These are phyloP conservation scores for Diplodia mutila DNA, from an alignment of 2,329 filamentous ascomycete species.

Conservation along the genomic window DNA sequence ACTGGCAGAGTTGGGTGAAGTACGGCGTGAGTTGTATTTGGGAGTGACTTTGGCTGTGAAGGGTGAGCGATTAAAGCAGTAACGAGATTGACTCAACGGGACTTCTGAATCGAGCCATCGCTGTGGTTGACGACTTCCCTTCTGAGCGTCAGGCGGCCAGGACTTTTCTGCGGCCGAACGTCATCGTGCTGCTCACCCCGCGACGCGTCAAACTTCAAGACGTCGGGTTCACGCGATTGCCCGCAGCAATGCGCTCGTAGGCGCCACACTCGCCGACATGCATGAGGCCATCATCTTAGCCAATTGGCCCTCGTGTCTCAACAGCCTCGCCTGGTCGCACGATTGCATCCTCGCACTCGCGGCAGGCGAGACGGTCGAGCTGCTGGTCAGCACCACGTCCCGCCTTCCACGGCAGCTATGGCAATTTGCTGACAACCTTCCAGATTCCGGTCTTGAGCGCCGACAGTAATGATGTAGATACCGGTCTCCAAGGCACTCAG, in stretches of 20 bases:
- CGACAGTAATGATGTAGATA: conserved; percentile 36
- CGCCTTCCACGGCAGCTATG: conserved; percentile 10
- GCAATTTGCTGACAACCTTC: conserved; percentile 23
- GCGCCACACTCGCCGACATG: conserved; percentile 31
- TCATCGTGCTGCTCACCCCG: conserved; percentile 3
- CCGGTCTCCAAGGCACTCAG: conserved; percentile 33
- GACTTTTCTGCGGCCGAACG: neutral
- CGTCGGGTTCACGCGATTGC: neutral
- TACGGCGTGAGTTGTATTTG: no score
- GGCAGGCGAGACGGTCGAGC: conserved; percentile 58
- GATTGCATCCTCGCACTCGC: conserved; percentile 63
- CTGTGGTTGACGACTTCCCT: neutral
- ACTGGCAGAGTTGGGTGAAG: no score
- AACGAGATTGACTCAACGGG: no score
- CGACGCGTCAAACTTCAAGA: conserved; percentile 15
- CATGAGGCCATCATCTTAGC: conserved; percentile 40
- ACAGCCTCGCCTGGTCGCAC: conserved; percentile 62
- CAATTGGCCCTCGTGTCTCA: conserved; percentile 55
- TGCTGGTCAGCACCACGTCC: conserved; percentile 47
- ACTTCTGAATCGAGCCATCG: no score
- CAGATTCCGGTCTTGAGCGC: conserved; percentile 41
- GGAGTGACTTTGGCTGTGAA: no score
- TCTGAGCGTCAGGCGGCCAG: neutral
- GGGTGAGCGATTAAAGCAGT: no score
- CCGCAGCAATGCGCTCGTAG: neutral